Base-by-base conservation (phyloP, 176 grass and related monocot species). In the Avena sativa region DNA sequence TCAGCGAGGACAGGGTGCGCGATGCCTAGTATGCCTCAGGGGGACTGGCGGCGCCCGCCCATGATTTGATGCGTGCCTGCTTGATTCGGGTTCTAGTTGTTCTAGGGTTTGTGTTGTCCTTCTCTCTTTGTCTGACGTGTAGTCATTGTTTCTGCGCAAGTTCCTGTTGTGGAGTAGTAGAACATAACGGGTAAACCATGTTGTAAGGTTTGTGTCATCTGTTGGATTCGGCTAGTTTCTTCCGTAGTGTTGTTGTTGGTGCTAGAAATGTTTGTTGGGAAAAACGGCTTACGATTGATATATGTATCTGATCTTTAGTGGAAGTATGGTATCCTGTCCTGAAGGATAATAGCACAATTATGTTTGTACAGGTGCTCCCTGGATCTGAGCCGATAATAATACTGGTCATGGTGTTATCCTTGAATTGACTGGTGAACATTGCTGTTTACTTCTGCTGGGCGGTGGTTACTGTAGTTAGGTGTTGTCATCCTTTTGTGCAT, bases 261-360 rank as follows among this genome's bases (percentile, higher is more conserved):
- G 43, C 43, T 76, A 44, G 75, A 15, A 49, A 57, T 72, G 23
- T 19, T 16, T 51, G 2, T 65, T 19, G 84, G 21, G 9, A 38
- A 12, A 10, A 20, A 1, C 32, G 0, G 15, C n/a, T 36, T 70
- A 44, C 62, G 12, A n/a, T 32, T 68, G 49, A 44, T 57, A 55
- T 8, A 10, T 79, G 75, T 86, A 16, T 46, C 15, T 79, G 63
- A 70, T 86, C 68, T 28, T 53, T 23, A 46, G 63, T 79, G 75
- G 20, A 79, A 57, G 49, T 12, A 44, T 78, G 12, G 5, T 28
- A 76, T n/a, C 15, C 15, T 23, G 30, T 72, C 50, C 73, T 51
- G 2, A 67, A 67, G 19, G 70, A 75, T 50, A 15, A 26, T 32
- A 47, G 8, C 72, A 64, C 44, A 32, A 50, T 26, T 43, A 14